Evolutionary conservation across 1,284 basidiomycete species (phyloP).

Genomic region (Ceratobasidium sp.): DNA sequence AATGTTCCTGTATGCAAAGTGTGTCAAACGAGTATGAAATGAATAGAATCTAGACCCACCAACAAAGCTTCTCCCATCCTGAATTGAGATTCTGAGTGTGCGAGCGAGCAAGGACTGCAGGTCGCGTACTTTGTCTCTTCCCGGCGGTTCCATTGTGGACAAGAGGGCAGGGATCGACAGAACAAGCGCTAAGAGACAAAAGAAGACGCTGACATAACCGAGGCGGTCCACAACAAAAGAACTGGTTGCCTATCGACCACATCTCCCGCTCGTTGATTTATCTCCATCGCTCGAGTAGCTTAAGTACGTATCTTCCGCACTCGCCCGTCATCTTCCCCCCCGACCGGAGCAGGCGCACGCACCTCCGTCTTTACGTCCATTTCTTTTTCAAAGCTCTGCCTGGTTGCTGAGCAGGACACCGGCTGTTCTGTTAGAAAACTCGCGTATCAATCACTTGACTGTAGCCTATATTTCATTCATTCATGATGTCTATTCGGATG

Average conservation of each 20-base stretch:
- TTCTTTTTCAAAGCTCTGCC: conserved; percentile 3
- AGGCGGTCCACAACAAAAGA: conserved; percentile 12
- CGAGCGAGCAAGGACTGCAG: conserved; percentile 4
- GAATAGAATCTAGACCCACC: conserved; percentile 6
- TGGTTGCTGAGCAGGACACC: conserved; percentile 34
- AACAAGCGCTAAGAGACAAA: not conserved
- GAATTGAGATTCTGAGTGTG: conserved; percentile 38
- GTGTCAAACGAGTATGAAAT: not conserved
- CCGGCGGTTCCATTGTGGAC: conserved; percentile 17
- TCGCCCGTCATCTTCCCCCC: not conserved
- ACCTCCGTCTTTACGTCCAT: too few relatives aligned
- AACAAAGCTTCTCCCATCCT: conserved; percentile 43
- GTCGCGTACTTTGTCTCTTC: conserved; percentile 14
- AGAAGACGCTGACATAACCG: not conserved
- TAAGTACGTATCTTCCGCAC: too few relatives aligned
- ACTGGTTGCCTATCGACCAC: conserved; percentile 16
- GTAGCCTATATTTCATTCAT: not conserved
- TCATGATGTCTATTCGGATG: conserved; percentile 21
- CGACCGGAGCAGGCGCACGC: not conserved
- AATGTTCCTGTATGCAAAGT: conserved; percentile 32
- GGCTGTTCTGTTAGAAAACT: conserved; percentile 7
- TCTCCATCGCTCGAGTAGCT: not conserved
- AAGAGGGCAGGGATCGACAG: not conserved
- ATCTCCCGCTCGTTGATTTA: conserved; percentile 20
- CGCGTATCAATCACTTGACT: not conserved